Evolutionary conservation across 208 protist species (phyloP), one percentile per base, ranked within the genome.

Genomic region (Naegleria lovaniensis): DNA sequence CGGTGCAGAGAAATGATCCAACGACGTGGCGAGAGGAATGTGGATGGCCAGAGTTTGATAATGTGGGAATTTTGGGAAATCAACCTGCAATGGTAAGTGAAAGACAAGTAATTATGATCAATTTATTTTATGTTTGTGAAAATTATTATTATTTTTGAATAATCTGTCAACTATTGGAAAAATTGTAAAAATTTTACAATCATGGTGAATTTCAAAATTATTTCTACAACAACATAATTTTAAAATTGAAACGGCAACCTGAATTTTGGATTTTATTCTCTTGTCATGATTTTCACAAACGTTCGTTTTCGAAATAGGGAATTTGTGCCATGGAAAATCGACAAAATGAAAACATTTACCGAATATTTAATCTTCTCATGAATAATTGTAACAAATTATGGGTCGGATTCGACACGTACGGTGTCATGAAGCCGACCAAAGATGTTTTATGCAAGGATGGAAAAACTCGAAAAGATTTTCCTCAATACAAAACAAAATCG

Each of bases 321-420:
- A 48, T 48, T 76, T n/a, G 7, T 76, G 43, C 86, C 25, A 40
- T 89, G 11, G 52, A 89, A 76, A 89, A 89, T 41, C 43, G 86
- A 19, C 43, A 76, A n/a, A 89, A 89, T 22, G 51, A 58, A 43
- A 76, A 76, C 5, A 76, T 89, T 25, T 89, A 89, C 36, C 13
- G 40, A 43, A 43, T 89, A 33, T 89, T 76, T n/a, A 43, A 16
- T 39, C 5, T 29, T 7, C 22, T 89, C 15, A 39, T 89, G 29
- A 67, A 67, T 67, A 3, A 3, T 4, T 29, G 22, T 67, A 15
- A 67, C 55, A 67, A 67, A 67, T 76, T 89, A 36, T 89, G 16
- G 51, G 43, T 75, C 13, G 41, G 11, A 16, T 43, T 89, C 38
- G 86, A 89, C 29, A 59, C 41, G 58, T 89, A 48, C 29, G 86